Base-by-base conservation (phyloP, 768 basidiomycete species). In the Mycena polygramma region DNA sequence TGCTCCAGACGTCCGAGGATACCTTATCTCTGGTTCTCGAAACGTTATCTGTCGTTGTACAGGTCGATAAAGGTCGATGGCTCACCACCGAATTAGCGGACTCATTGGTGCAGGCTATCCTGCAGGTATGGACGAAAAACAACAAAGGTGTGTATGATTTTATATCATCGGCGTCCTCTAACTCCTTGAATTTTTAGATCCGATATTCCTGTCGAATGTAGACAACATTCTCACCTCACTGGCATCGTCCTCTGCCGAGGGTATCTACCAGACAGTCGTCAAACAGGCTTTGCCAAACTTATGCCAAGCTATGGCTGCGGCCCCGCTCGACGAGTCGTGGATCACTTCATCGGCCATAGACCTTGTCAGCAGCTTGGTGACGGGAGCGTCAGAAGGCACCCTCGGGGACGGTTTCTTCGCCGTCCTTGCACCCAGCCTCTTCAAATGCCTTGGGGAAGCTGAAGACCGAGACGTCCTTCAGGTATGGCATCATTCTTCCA, bases 381-480 rank as follows among this genome's bases (percentile, higher is more conserved):
- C 87, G 46, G 94, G 94, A 22, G 88, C 90, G 1, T 86, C 91
- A 43, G 81, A 82, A 24, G 84, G 81, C 14, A 89, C 89, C 26
- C 84, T 97, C n/a, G 92, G 94, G 37, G 88, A 91, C 3, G 94
- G 94, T 0, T 91, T 97, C 79, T 93, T 98, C 72, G 86, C 86
- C 0, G 81, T 90, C 36, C 81, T 97, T 46, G 95, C 93, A 2
- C 92, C 92, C 0, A 86, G 82, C 62, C 80, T 99, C 10, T 95
- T 98, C 79, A 85, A 84, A 46, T 90, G 90, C 62, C 80, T 99
- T 58, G 78, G 81, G 22, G 80, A 81, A 11, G 88, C 94, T 0
- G 95, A 97, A 72, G 98, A 99, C 76, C 89, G 96, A 72, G 97
- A 97, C 76, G 89, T 92, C 17, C 78, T 94, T 43, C 94, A 95